phyloP scores from a whole-genome alignment of 345 rosid genomes.

The Durio zibethinus region DNA sequence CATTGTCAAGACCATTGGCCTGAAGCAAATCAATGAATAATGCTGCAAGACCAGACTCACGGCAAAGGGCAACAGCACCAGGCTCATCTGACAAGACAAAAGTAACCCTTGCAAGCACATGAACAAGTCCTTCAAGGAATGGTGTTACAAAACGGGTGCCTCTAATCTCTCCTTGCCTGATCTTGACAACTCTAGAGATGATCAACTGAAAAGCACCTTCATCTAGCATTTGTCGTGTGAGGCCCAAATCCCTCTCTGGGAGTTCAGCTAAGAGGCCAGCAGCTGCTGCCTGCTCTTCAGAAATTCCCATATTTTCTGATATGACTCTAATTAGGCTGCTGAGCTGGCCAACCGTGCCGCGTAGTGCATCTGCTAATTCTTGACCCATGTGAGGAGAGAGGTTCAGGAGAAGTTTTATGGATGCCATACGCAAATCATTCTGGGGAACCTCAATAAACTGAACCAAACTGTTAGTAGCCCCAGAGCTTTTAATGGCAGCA shows the following conservation, averaged over 20 bases:
- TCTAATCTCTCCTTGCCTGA: constrained; percentile 68
- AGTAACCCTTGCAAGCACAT: constrained; percentile 73
- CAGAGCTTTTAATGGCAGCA: constrained; percentile 84
- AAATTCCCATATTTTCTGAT: constrained; percentile 63
- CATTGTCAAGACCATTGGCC: constrained; percentile 62
- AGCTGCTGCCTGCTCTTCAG: constrained; percentile 91
- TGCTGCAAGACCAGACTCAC: constrained; percentile 58
- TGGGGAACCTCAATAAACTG: constrained; percentile 90
- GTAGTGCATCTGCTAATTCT: constrained; percentile 72
- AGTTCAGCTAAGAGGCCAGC: constrained; percentile 90
- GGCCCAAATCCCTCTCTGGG: constrained; percentile 88
- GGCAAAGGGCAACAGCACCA: constrained; percentile 59
- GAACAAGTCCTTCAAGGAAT: constrained; percentile 74
- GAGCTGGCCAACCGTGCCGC: constrained; percentile 84
- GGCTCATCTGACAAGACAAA: constrained; percentile 68
- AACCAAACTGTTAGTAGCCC: constrained; percentile 89
- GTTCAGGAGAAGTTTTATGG: constrained; percentile 78
- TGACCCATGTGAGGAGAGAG: constrained; percentile 82
- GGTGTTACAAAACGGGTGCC: constrained; percentile 75
- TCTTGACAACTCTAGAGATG: constrained; percentile 46
- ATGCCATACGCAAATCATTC: constrained; percentile 72
- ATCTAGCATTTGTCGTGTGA: constrained; percentile 79
- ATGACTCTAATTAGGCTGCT: constrained; percentile 60
- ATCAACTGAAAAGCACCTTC: constrained; percentile 70
- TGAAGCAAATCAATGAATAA: constrained; percentile 74